A percentile compares a stretch with the other conserved stretches of the same genome.
Evolutionary conservation across 2,329 filamentous ascomycete genomes (phyloP).

Genomic region (Microcyclosporella mali): DNA sequence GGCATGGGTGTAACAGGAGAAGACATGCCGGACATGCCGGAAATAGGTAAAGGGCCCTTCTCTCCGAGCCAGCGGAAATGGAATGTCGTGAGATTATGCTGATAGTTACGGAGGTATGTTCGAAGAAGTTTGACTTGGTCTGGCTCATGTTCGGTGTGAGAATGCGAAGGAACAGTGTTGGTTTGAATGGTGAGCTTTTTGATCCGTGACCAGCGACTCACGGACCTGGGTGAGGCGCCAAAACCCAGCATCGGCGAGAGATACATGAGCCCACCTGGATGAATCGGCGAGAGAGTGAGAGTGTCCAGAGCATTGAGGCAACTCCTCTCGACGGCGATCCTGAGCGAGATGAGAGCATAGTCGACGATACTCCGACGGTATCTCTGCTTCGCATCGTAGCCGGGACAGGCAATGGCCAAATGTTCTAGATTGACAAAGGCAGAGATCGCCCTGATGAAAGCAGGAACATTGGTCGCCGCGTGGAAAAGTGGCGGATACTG

Average conservation of each 20-base stretch:
- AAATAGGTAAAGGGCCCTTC: constrained; percentile 68
- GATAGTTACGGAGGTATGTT: constrained; percentile 67
- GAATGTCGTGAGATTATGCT: constrained; percentile 46
- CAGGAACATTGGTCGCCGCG: constrained; percentile 77
- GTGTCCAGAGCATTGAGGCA: constrained; percentile 60
- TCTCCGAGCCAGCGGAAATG: constrained; percentile 70
- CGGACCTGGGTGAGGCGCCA: constrained; percentile 65
- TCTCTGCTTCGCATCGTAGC: constrained; percentile 58
- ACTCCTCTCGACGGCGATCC: constrained; percentile 73
- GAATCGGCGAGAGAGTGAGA: constrained; percentile 66
- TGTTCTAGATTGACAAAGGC: constrained; percentile 65
- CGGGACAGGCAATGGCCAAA: constrained; percentile 69
- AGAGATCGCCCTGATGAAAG: constrained; percentile 70
- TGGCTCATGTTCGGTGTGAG: constrained; percentile 36
- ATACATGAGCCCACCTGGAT: constrained; percentile 70
- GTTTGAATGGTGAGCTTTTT: constrained; percentile 64
- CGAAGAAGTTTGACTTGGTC: constrained; percentile 64
- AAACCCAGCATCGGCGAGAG: constrained; percentile 69
- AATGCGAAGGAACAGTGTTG: constrained; percentile 42
- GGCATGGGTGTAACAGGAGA: not conserved
- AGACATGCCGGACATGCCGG: constrained; percentile 47
- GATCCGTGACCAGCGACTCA: constrained; percentile 71
- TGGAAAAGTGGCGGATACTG: constrained; percentile 89
- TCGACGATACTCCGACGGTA: constrained; percentile 75
- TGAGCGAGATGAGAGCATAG: constrained; percentile 80